These are phyloP conservation scores for Voacanga thouarsii DNA, from an alignment of 257 asterid species.

Conservation along the genomic window DNA sequence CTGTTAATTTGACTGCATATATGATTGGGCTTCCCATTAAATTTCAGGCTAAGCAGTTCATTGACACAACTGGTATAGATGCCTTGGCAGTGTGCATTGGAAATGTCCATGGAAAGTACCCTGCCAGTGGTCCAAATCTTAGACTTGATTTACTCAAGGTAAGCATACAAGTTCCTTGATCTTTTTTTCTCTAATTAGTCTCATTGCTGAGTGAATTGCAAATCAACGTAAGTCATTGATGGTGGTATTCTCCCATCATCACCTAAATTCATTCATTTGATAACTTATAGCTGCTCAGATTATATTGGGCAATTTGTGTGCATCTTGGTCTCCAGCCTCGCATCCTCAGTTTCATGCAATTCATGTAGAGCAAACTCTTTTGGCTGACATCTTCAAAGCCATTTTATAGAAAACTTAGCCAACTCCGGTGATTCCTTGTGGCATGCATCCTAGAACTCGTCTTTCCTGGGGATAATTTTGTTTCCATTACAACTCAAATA, in stretches of 20 bases:
- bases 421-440: not conserved
- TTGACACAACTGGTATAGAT: constrained; percentile 78
- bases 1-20: not conserved
- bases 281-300: not conserved
- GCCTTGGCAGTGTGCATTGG: constrained; percentile 98
- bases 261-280: not conserved
- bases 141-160: constrained; percentile 93
- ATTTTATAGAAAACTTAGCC: not conserved
- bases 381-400: not conserved
- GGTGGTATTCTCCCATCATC: not conserved
- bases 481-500: not conserved
- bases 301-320: not conserved
- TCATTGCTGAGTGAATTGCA: not conserved
- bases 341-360: not conserved
- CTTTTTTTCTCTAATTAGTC: too few relatives aligned
- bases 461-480: not conserved
- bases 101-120: constrained; percentile 94
- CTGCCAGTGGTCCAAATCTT: constrained; percentile 79
- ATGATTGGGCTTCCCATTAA: not conserved
- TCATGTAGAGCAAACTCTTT: not conserved
- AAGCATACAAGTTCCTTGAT: constrained; percentile 14
- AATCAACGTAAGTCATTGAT: not conserved
- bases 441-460: not conserved
- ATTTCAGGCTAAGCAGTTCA: constrained; percentile 89
- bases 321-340: not conserved